Conservation (phyloP, 2,329 filamentous ascomycete genomes). For the Pseudodiploospora longispora region DNA sequence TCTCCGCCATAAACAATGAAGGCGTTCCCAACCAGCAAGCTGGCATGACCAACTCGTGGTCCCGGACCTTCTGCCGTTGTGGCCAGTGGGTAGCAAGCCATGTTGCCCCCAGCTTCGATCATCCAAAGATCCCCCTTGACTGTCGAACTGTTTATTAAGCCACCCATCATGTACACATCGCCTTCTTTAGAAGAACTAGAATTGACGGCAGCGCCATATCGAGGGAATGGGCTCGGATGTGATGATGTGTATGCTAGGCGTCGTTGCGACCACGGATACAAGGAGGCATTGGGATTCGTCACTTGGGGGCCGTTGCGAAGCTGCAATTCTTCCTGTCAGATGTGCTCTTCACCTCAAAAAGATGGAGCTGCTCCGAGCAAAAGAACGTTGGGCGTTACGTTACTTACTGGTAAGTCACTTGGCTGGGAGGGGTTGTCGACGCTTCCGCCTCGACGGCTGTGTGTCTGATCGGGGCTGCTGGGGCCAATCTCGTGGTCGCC, state of each 20-base stretch:
- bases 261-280: constrained; percentile 94
- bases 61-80: constrained; percentile 92
- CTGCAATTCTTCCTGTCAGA: constrained; percentile 24
- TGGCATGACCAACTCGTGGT: constrained; percentile 87
- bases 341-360: not conserved
- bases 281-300: constrained; percentile 60
- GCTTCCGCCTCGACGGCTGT: constrained; percentile 45
- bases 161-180: constrained; percentile 95
- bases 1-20: constrained; percentile 99
- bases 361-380: not conserved
- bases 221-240: constrained; percentile 80
- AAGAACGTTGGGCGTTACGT: not conserved
- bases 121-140: constrained; percentile 98
- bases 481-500: constrained; percentile 50
- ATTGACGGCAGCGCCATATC: constrained; percentile 96
- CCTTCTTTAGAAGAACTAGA: constrained; percentile 89
- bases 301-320: constrained; percentile 45
- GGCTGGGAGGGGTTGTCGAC: constrained; percentile 39
- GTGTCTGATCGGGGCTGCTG: constrained; percentile 57
- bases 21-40: constrained; percentile 90
- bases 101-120: constrained; percentile 80
- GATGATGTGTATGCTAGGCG: constrained; percentile 77
- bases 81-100: constrained; percentile 84
- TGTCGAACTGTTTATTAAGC: constrained; percentile 86
- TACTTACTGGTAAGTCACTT: constrained; percentile 35